These are phyloP conservation scores for Gilbertella persicaria DNA, from an alignment of 371 early-diverging fungal genomes.

Conservation along the genomic window DNA sequence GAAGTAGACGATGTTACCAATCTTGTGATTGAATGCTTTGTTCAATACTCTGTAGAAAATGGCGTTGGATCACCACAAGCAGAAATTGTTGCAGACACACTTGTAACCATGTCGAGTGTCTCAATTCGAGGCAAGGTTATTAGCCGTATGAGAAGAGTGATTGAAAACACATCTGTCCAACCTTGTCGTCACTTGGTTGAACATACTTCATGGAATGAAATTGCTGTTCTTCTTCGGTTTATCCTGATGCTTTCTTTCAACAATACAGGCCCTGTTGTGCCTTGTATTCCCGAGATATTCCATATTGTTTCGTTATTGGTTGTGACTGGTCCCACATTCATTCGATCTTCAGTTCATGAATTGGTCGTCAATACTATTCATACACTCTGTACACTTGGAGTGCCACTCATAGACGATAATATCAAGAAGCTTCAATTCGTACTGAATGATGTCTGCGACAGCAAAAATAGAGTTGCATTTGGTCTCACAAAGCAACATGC, in stretches of 20 bases:
- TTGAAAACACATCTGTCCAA: slow-evolving; percentile 71
- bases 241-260: slow-evolving; percentile 89
- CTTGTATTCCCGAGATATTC: slow-evolving; percentile 85
- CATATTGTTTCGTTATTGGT: slow-evolving; percentile 82
- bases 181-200: slow-evolving; percentile 72
- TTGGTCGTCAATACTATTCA: slow-evolving; percentile 90
- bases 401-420: slow-evolving; percentile 59
- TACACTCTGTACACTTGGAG: slow-evolving; percentile 72
- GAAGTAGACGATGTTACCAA: slow-evolving; percentile 78
- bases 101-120: slow-evolving; percentile 79
- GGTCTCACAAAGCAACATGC: slow-evolving; percentile 74
- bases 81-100: slow-evolving; percentile 83
- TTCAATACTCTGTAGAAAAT: slow-evolving; percentile 77
- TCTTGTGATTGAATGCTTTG: slow-evolving; percentile 76
- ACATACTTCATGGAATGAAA: slow-evolving; percentile 85
- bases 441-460: slow-evolving; percentile 74
- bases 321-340: slow-evolving; percentile 81
- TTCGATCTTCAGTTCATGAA: slow-evolving; percentile 89
- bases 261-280: slow-evolving; percentile 62
- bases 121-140: slow-evolving; percentile 85
- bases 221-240: slow-evolving; percentile 84
- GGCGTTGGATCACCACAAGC: slow-evolving; percentile 80
- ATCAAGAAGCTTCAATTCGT: slow-evolving; percentile 60
- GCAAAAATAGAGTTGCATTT: slow-evolving; percentile 77
- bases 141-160: slow-evolving; percentile 75